Evolutionary conservation across 1,284 basidiomycete species (phyloP).

Genomic region (Rhodofomes roseus): DNA sequence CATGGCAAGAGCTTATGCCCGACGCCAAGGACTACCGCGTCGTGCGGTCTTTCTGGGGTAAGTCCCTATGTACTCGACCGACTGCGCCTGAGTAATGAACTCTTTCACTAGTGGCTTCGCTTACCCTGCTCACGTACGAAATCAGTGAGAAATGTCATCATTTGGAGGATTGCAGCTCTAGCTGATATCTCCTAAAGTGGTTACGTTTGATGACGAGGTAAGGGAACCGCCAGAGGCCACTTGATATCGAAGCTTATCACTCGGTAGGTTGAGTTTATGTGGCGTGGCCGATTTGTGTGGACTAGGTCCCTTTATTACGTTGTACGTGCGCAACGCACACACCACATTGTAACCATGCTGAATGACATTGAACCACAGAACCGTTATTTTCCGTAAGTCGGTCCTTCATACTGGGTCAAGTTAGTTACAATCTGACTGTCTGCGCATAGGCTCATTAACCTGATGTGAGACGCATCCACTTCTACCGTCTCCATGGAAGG

Average conservation of each 20-base stretch:
- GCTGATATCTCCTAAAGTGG: not conserved
- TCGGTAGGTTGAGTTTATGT: constrained; percentile 3
- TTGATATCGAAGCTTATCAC: not conserved
- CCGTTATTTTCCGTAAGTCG: constrained; percentile 6
- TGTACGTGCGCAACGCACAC: not conserved
- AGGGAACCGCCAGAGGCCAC: not conserved
- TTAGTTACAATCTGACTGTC: too few relatives aligned
- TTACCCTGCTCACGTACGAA: not conserved
- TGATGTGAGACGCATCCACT: not conserved
- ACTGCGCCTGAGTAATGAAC: not conserved
- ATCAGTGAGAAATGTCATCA: not conserved
- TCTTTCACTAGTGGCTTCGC: not conserved
- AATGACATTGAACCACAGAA: too few relatives aligned
- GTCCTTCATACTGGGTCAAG: not conserved
- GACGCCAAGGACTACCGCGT: not conserved
- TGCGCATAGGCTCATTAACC: not conserved
- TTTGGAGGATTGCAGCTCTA: not conserved
- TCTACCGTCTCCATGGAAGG: not conserved
- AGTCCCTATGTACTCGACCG: not conserved
- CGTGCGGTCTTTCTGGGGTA: not conserved
- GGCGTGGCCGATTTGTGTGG: constrained; percentile 6
- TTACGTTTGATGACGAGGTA: constrained; percentile 5
- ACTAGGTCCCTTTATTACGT: constrained; percentile 1
- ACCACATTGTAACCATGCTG: too few relatives aligned
- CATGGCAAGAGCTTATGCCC: not conserved